Base-by-base conservation (phyloP, 768 basidiomycete species). In the Kwoniella mangroviensis region DNA sequence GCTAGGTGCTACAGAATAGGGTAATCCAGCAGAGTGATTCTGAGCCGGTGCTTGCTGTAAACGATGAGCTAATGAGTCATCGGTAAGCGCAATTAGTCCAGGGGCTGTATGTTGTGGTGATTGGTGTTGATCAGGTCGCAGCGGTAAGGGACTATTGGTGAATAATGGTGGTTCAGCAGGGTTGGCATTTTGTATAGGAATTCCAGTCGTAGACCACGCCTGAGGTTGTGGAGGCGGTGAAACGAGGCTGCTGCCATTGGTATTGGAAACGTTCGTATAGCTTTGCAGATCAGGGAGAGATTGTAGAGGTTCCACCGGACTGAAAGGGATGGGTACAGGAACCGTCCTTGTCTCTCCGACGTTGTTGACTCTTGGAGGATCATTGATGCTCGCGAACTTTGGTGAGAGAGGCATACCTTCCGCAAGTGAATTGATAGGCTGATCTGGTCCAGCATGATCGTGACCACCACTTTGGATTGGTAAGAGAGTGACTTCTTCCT, bases 401-500 rank as follows among this genome's bases (percentile, higher is more conserved):
- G 62, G 62, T 19, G 22, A 13, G 24, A 22, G 17, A 26, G 21
- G 62, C 13, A 5, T 10, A 4, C 13, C 22, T 7, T 22, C 17
- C 9, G 19, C 12, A 17, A 17, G 19, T 26, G 41, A 42, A 12
- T 13, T 21, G 41, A 60, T 15, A 13, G 24, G 12, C 42, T 34
- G 58, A 41, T 60, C n/a, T 19, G 54, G 4, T 22, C 67, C 24
- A 41, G 40, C 26, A 7, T 56, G n/a, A 43, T 69, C 71, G 53
- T 73, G 72, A 28, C 72, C 68, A 17, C 72, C 72, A 34, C 51
- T 73, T 21, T 26, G 40, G 51, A 71, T 56, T 53, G 73, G 63
- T 49, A 68, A 51, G 13, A 71, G 58, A 3, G 59, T 54, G n/a
- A 68, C 52, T 22, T 58, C 28, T 17, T 68, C 59, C 5, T 28